These are phyloP conservation scores for Vitis hybrid DNA, from an alignment of 177 flowering plant genomes.

Conservation along the genomic window DNA sequence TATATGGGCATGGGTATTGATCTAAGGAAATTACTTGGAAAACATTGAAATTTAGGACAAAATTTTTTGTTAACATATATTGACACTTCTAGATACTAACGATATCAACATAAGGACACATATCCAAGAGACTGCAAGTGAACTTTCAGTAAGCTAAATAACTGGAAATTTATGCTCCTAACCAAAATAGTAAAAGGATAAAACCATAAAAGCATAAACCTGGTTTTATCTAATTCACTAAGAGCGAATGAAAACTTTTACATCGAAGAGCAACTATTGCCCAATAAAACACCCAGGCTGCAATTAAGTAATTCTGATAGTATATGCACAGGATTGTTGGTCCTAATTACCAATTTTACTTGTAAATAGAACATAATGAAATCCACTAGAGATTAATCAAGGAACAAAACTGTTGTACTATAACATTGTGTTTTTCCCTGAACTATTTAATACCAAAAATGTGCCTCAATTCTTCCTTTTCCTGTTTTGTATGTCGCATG, in stretches of 20 bases:
- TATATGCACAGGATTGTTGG: background rate
- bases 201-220: no score
- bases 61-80: no score
- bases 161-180: no score
- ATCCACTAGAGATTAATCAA: background rate
- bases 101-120: no score
- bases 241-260: no score
- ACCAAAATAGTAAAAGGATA: no score
- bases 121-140: slow-evolving; percentile 9
- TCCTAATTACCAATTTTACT: background rate
- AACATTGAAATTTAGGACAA: no score
- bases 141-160: slow-evolving; percentile 3
- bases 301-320: background rate
- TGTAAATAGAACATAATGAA: background rate
- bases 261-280: background rate
- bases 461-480: background rate
- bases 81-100: no score
- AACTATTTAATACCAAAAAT: background rate
- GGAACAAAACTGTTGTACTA: background rate
- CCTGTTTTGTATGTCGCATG: background rate
- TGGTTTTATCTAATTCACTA: no score
- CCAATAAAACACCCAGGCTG: background rate
- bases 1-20: no score
- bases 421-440: background rate
- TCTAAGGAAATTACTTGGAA: no score